Evolutionary conservation across 176 grass and related monocot genomes (phyloP).

Genomic region (Thalia dealbata): DNA sequence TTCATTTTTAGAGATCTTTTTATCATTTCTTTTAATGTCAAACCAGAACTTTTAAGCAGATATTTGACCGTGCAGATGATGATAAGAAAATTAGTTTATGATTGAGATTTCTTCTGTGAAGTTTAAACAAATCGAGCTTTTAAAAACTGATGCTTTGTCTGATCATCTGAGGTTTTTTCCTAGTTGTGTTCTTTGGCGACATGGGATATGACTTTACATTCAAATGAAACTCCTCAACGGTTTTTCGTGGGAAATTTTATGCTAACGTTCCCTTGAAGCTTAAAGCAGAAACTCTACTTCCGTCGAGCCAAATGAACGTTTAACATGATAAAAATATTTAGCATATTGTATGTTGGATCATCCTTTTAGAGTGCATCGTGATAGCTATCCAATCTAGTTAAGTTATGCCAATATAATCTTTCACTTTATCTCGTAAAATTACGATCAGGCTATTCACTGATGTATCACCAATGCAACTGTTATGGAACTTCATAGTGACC

Average conservation of each 20-base stretch:
- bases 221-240: neutral
- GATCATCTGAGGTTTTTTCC: neutral
- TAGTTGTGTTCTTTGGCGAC: neutral
- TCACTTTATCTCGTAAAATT: too few species aligned
- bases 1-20: neutral
- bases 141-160: slow-evolving; percentile 46
- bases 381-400: too few species aligned
- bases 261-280: too few species aligned
- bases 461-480: neutral
- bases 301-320: too few species aligned
- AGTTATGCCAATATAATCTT: too few species aligned
- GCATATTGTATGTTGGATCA: too few species aligned
- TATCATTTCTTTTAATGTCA: neutral
- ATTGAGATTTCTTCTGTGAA: slow-evolving; percentile 32
- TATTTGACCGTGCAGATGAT: slow-evolving; percentile 24
- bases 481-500: neutral
- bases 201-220: neutral
- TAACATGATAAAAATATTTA: too few species aligned
- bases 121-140: slow-evolving; percentile 41
- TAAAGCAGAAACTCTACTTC: too few species aligned
- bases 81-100: slow-evolving; percentile 9
- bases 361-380: too few species aligned
- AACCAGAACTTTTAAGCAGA: neutral
- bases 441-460: neutral
- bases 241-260: too few species aligned